Evolutionary conservation across 164 flowering plant species (phyloP).

Genomic region (Vitis vinifera): DNA sequence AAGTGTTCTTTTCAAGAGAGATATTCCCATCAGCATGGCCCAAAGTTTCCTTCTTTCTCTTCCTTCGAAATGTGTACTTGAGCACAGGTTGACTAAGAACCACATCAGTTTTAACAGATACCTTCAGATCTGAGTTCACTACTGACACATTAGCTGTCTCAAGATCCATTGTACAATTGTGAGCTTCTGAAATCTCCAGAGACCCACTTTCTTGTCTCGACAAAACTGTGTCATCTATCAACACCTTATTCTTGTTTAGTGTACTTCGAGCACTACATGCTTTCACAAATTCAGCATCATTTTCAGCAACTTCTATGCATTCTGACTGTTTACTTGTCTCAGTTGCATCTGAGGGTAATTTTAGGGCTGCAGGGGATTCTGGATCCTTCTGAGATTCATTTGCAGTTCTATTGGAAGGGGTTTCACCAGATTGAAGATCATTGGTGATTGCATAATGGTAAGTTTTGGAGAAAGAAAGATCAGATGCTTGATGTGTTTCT

Average conservation of each 20-base stretch:
- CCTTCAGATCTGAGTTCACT: slow-evolving; percentile 22
- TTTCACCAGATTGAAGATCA: slow-evolving; percentile 20
- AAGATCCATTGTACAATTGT: slow-evolving; percentile 22
- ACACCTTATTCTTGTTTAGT: slow-evolving; percentile 14
- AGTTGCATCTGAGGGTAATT: slow-evolving; percentile 7
- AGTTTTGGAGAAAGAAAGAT: slow-evolving; percentile 20
- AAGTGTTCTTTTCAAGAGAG: slow-evolving; percentile 28
- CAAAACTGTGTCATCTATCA: slow-evolving; percentile 22
- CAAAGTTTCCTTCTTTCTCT: slow-evolving; percentile 66
- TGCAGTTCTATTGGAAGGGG: slow-evolving; percentile 12
- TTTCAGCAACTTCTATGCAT: slow-evolving; percentile 15
- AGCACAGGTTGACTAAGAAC: slow-evolving; percentile 31
- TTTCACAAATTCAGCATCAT: slow-evolving; percentile 9
- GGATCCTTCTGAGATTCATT: slow-evolving; percentile 20
- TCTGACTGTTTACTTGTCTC: slow-evolving; percentile 12
- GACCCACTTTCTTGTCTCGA: slow-evolving; percentile 32
- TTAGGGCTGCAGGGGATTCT: slow-evolving; percentile 12
- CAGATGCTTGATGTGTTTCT: slow-evolving; percentile 18
- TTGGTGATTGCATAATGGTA: slow-evolving; percentile 9
- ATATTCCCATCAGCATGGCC: slow-evolving; percentile 39
- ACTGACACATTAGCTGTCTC: slow-evolving; percentile 19
- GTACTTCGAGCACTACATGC: slow-evolving; percentile 15
- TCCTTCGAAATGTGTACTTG: slow-evolving; percentile 80
- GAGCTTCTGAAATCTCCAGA: slow-evolving; percentile 20
- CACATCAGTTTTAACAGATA: slow-evolving; percentile 19